Percentiles rank a stretch among this genome's conserved stretches.
Conservation (phyloP, 306 rosid genomes). For the Prunus salicina region DNA sequence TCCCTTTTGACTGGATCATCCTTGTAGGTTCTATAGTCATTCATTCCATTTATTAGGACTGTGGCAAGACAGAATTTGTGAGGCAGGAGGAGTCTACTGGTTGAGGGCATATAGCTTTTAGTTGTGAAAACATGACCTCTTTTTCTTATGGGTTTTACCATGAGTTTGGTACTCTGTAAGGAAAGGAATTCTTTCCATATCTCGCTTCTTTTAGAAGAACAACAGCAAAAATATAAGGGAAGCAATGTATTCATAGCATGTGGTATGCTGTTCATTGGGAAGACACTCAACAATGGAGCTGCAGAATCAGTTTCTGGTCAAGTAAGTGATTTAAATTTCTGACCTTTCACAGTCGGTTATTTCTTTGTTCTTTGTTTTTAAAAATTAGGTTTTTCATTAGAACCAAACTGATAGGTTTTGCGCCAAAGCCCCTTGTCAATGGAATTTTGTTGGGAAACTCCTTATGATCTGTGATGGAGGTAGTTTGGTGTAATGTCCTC, state of each 20-base stretch:
- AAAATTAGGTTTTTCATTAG: not conserved
- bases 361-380: not conserved
- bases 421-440: not conserved
- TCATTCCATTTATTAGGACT: not conserved
- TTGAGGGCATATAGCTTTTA: not conserved
- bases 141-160: not conserved
- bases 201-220: not conserved
- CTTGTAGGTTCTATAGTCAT: not conserved
- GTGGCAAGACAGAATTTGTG: not conserved
- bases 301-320: constrained; percentile 9
- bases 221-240: constrained; percentile 3
- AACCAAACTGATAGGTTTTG: not conserved
- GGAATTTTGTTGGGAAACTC: not conserved
- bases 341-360: not conserved
- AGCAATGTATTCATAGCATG: not conserved
- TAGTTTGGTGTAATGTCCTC: not conserved
- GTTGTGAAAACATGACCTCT: not conserved
- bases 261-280: constrained; percentile 16
- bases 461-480: not conserved
- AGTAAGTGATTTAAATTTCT: constrained; percentile 14
- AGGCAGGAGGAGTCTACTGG: not conserved
- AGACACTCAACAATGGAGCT: constrained; percentile 12
- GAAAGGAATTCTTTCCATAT: not conserved
- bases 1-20: not conserved
- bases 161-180: not conserved